Evolutionary conservation across 768 basidiomycete species (phyloP).

Genomic region (Collybiopsis luxurians): DNA sequence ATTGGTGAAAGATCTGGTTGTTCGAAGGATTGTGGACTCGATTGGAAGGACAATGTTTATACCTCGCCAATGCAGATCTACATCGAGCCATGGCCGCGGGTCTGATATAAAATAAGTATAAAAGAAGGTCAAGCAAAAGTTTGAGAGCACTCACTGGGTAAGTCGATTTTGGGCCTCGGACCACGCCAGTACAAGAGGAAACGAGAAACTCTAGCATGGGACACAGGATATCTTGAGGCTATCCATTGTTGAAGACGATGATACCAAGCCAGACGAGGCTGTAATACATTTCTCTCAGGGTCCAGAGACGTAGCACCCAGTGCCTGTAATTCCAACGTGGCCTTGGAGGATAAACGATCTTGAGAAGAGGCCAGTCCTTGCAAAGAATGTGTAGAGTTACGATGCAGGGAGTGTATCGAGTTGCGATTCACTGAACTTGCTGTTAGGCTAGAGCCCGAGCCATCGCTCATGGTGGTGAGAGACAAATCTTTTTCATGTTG

Average conservation of each 20-base stretch:
- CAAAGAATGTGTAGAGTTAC: neutral
- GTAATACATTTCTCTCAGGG: conserved; percentile 14
- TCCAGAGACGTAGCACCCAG: conserved; percentile 4
- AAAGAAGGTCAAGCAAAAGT: no score
- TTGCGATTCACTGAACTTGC: neutral
- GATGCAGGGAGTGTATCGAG: neutral
- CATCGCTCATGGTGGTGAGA: neutral
- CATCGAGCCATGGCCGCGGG: conserved; percentile 52
- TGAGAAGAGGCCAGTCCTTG: neutral
- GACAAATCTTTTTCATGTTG: neutral
- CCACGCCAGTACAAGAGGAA: conserved; percentile 47
- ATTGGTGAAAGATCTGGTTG: conserved; percentile 50
- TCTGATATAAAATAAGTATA: no score
- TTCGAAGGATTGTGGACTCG: conserved; percentile 50
- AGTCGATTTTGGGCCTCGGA: conserved; percentile 54
- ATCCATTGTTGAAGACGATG: conserved; percentile 15
- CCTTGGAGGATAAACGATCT: neutral
- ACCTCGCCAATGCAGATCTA: conserved; percentile 38
- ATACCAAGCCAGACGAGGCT: conserved; percentile 15
- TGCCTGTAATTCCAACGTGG: neutral
- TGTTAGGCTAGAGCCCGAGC: neutral
- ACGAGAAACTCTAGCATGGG: conserved; percentile 15
- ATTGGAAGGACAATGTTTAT: conserved; percentile 40
- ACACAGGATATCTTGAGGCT: conserved; percentile 17
- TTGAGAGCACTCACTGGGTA: conserved; percentile 49